These are phyloP conservation scores for Microcyclospora pomicola DNA, from an alignment of 2,329 filamentous ascomycete genomes.

Conservation along the genomic window DNA sequence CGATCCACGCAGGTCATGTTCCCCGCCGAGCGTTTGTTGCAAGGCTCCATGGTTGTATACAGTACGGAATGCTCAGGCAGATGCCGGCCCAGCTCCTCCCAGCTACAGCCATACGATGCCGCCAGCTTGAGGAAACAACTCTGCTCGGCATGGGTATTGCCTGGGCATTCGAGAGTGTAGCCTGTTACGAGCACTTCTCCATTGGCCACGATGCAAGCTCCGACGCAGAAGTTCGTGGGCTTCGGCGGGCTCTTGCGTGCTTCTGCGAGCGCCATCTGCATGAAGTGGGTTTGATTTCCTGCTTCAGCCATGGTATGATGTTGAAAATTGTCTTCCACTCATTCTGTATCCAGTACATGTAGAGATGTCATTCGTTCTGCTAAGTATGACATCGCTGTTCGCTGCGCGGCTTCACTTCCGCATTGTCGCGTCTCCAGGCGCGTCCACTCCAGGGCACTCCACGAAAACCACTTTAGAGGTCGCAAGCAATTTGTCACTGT, in stretches of 20 bases:
- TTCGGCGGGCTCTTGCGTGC: slow-evolving; percentile 70
- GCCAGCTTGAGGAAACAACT: slow-evolving; percentile 68
- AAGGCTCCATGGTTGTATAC: slow-evolving; percentile 91
- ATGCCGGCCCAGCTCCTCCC: slow-evolving; percentile 40
- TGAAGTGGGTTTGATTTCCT: slow-evolving; percentile 29
- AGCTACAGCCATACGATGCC: slow-evolving; percentile 24
- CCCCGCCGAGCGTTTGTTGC: slow-evolving; percentile 57
- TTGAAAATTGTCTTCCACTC: slow-evolving; percentile 2
- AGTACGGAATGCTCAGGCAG: slow-evolving; percentile 47
- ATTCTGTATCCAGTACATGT: background rate
- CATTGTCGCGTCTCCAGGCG: too few species aligned
- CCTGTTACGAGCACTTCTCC: slow-evolving; percentile 59
- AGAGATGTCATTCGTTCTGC: too few species aligned
- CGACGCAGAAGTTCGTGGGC: slow-evolving; percentile 86
- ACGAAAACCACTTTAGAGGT: background rate
- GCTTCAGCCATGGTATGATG: background rate
- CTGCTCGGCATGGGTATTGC: slow-evolving; percentile 95
- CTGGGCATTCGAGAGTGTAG: slow-evolving; percentile 78
- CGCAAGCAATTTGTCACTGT: slow-evolving; percentile 25
- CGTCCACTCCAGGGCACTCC: too few species aligned
- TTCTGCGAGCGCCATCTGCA: slow-evolving; percentile 60
- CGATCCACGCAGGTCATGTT: slow-evolving; percentile 67
- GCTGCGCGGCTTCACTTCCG: too few species aligned
- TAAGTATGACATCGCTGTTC: too few species aligned
- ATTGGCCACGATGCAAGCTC: slow-evolving; percentile 53